phyloP scores from a whole-genome alignment of 1,284 basidiomycete species.

The Wolfiporia cocos region DNA sequence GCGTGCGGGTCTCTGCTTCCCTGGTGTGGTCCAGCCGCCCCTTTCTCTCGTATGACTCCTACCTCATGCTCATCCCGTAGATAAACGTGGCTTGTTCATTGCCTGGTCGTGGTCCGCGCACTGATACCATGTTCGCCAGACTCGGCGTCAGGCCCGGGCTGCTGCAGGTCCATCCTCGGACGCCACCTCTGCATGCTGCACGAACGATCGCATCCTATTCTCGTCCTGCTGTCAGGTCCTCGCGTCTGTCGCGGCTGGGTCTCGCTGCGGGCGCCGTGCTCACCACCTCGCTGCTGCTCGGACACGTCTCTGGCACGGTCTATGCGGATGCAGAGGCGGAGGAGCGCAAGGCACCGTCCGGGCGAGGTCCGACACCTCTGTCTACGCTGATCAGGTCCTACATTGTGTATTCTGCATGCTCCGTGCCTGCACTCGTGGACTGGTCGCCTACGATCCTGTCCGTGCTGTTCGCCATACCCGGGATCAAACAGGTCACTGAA shows the following conservation, averaged over 20 bases:
- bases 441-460: slow-evolving; percentile 69
- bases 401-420: slow-evolving; percentile 77
- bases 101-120: too few species aligned
- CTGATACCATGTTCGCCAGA: slow-evolving; percentile 5
- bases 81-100: too few species aligned
- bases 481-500: slow-evolving; percentile 62
- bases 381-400: slow-evolving; percentile 62
- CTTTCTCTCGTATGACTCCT: too few species aligned
- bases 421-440: slow-evolving; percentile 74
- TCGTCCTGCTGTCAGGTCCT: slow-evolving; percentile 1
- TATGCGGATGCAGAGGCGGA: slow-evolving; percentile 11
- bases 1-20: not conserved
- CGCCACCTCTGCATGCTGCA: slow-evolving; percentile 1
- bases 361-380: slow-evolving; percentile 22
- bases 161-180: not conserved
- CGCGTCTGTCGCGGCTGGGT: slow-evolving; percentile 8
- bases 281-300: slow-evolving; percentile 10
- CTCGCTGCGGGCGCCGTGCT: slow-evolving; percentile 9
- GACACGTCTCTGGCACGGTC: slow-evolving; percentile 3
- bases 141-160: slow-evolving; percentile 3
- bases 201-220: slow-evolving; percentile 8
- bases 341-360: slow-evolving; percentile 6
- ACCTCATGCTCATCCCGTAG: too few species aligned
- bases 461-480: slow-evolving; percentile 57
- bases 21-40: too few species aligned